A percentile compares a stretch with the other conserved stretches of the same genome.
These are phyloP conservation scores for Anisogramma anomala DNA, from an alignment of 2,329 filamentous ascomycete species.

Conservation along the genomic window DNA sequence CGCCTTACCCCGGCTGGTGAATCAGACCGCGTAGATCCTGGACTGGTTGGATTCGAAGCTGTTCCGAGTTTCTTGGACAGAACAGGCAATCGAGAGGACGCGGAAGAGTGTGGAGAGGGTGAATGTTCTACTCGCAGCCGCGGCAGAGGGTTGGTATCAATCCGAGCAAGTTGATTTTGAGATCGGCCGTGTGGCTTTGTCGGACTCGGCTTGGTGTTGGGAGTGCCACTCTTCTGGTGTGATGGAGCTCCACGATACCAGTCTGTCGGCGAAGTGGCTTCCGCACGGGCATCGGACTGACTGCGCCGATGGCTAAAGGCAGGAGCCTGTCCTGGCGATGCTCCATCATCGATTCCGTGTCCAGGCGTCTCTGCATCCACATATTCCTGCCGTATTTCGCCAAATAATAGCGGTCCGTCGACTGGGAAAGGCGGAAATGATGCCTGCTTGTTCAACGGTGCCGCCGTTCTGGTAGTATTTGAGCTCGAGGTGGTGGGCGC, in stretches of 20 bases:
- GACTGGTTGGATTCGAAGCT: constrained; percentile 35
- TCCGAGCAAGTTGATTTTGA: constrained; percentile 42
- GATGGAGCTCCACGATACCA: constrained; percentile 43
- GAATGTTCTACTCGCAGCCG: constrained; percentile 14
- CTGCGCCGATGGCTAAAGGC: constrained; percentile 38
- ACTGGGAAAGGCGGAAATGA: constrained; percentile 25
- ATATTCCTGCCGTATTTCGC: constrained; percentile 56
- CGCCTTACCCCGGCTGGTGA: constrained; percentile 40
- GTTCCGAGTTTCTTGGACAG: constrained; percentile 30
- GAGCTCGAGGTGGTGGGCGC: constrained; percentile 24
- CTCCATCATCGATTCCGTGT: constrained; percentile 48
- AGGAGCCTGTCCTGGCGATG: constrained; percentile 49
- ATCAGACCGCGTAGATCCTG: constrained; percentile 42
- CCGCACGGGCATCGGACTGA: constrained; percentile 42
- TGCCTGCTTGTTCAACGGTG: constrained; percentile 19
- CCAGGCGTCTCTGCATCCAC: constrained; percentile 40
- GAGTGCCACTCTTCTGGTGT: constrained; percentile 16
- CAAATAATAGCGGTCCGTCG: constrained; percentile 54
- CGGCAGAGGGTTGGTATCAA: constrained; percentile 8
- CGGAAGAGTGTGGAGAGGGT: constrained; percentile 19
- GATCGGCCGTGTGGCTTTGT: constrained; percentile 36
- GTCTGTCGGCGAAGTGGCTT: constrained; percentile 54
- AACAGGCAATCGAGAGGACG: constrained; percentile 27
- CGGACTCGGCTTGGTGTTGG: constrained; percentile 21
- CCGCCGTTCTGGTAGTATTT: constrained; percentile 30